Conservation (phyloP, 495 filamentous ascomycete genomes). For the Evernia prunastri region DNA sequence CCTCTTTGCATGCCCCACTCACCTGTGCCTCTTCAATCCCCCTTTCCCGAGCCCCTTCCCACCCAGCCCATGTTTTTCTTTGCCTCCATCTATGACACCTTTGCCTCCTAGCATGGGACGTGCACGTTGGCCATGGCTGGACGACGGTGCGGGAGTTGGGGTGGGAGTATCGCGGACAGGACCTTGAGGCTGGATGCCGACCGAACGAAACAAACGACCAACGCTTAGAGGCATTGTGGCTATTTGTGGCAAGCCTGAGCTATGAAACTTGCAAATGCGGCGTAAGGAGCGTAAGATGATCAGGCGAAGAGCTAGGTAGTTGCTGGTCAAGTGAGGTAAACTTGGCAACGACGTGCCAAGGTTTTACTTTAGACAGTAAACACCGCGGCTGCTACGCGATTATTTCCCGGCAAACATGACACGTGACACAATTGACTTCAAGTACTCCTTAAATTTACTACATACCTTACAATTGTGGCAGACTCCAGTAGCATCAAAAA, state of each 20-base stretch:
- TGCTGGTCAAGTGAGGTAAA: not conserved
- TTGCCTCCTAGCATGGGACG: slow-evolving; percentile 21
- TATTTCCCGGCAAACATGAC: not conserved
- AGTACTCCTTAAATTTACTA: not conserved
- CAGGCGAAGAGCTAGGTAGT: not conserved
- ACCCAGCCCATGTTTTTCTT: slow-evolving; percentile 22
- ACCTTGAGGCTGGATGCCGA: not conserved
- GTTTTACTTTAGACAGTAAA: slow-evolving; percentile 3
- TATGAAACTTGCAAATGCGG: not conserved
- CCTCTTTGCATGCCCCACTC: slow-evolving; percentile 1
- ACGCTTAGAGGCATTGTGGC: not conserved
- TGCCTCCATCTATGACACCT: slow-evolving; percentile 18
- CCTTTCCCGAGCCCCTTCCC: slow-evolving; percentile 25
- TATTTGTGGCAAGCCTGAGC: not conserved
- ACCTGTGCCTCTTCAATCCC: slow-evolving; percentile 24
- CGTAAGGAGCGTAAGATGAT: not conserved
- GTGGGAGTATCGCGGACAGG: not conserved
- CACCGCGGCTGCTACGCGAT: not conserved
- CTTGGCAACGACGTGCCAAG: not conserved
- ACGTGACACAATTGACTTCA: no score
- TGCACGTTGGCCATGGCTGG: not conserved
- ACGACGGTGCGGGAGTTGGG: not conserved
- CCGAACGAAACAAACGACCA: not conserved
- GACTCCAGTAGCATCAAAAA: no score
- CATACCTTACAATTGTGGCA: no score